Evolutionary conservation across 2,329 filamentous ascomycete genomes (phyloP).

Genomic region (Venturia oleaginea): DNA sequence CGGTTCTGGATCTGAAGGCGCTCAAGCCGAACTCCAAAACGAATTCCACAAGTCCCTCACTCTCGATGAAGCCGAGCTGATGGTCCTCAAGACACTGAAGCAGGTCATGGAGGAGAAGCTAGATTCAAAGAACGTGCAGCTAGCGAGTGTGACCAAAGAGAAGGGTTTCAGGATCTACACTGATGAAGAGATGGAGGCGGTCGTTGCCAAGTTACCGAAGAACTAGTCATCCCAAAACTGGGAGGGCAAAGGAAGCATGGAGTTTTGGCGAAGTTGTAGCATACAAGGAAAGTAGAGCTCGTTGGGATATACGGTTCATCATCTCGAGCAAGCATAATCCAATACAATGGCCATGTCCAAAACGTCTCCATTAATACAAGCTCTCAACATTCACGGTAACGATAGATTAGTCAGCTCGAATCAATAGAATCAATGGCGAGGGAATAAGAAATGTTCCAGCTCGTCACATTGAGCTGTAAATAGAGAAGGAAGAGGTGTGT

Average conservation of each 20-base stretch:
- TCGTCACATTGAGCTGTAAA: too few relatives aligned
- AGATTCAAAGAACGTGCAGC: conserved; percentile 95
- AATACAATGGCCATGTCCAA: neutral
- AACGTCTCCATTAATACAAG: neutral
- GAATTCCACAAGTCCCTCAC: conserved; percentile 98
- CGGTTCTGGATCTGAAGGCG: conserved; percentile 91
- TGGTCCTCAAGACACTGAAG: conserved; percentile 96
- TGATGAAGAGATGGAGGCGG: conserved; percentile 91
- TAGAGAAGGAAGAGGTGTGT: too few relatives aligned
- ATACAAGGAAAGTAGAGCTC: neutral
- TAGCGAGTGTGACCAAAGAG: conserved; percentile 95
- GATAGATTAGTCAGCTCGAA: too few relatives aligned
- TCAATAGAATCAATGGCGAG: too few relatives aligned
- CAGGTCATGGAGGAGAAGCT: conserved; percentile 99
- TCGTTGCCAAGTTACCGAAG: conserved; percentile 67
- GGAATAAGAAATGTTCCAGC: too few relatives aligned
- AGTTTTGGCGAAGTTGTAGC: conserved; percentile 5
- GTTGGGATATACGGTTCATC: neutral
- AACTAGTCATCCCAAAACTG: conserved; percentile 28
- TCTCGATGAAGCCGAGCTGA: conserved; percentile 82
- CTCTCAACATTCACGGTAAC: neutral
- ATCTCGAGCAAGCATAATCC: neutral
- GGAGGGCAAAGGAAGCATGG: conserved; percentile 3
- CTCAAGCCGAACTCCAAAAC: conserved; percentile 95
- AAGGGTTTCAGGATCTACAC: conserved; percentile 98